Base-by-base conservation (phyloP, 2,329 filamentous ascomycete species). In the Aspergillus bombycis region DNA sequence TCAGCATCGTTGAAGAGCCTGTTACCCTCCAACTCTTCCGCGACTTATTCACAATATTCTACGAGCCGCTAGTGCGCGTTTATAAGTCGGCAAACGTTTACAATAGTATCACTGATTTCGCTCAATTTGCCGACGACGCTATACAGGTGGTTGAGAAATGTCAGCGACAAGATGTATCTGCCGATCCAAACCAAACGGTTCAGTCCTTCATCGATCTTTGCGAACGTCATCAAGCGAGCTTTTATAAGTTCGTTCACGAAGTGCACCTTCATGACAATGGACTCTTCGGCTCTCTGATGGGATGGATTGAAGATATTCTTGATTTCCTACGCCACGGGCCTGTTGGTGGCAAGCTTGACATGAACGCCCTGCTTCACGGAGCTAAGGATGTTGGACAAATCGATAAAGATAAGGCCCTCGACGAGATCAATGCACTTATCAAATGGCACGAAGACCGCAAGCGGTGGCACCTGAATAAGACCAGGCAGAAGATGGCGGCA, bases 71-170 rank as follows among this genome's bases (percentile, higher is more conserved):
- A 26, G 93, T 99, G 19, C 88, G 95, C 55, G 95, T 99, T 0
- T 99, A 99, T 84, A 99, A 98, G 80, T 97, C 94, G 23, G 95
- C 95, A 68, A 99, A 98, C 71, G 94, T 99, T 30, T 98, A 98
- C 84, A 95, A 89, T 82, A 96, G 92, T 74, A 94, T 99, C 64
- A 98, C 94, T 0, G 95, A 99, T 78, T 98, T 99, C 80, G 91
- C 94, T 0, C 84, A 89, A 45, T 99, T 99, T 72, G 88, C 95
- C 59, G 93, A 97, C 73, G 95, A 99, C 76, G 91, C 94, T 75
- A 97, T 98, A 70, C 86, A 88, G 73, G 93, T 94, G 68, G 87
- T 91, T 58, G 88, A 90, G 72, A 84, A 85, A 50, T 88, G 86
- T 45, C 88, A 90, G 70, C 82, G 86, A 34, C 88, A 90, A 75